These are phyloP conservation scores for Rozella allomycis DNA, from an alignment of 371 early-diverging fungal genomes.

Conservation along the genomic window DNA sequence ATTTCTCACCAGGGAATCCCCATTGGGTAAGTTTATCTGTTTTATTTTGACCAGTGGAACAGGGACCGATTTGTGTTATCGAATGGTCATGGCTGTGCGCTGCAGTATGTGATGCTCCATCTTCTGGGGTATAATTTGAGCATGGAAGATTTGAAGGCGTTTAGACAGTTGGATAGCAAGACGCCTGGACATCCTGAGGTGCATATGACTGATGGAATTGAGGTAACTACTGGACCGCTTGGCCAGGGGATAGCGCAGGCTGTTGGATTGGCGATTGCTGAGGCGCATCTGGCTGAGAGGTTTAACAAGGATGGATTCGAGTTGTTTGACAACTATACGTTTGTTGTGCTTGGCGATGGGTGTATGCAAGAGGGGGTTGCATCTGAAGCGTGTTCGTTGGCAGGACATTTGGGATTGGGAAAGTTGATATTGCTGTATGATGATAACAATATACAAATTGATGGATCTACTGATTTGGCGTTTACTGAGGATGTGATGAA, in stretches of 20 bases:
- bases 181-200: slow-evolving; percentile 91
- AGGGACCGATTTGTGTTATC: slow-evolving; percentile 97
- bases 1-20: slow-evolving; percentile 62
- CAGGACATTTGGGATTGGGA: slow-evolving; percentile 90
- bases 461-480: slow-evolving; percentile 53
- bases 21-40: slow-evolving; percentile 35
- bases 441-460: slow-evolving; percentile 88
- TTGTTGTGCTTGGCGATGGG: slow-evolving; percentile 87
- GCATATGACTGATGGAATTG: slow-evolving; percentile 61
- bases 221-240: slow-evolving; percentile 96
- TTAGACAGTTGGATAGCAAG: slow-evolving; percentile 69
- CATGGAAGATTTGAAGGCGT: slow-evolving; percentile 79
- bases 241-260: slow-evolving; percentile 95
- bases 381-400: slow-evolving; percentile 89
- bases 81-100: slow-evolving; percentile 93
- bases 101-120: slow-evolving; percentile 83
- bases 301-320: slow-evolving; percentile 69
- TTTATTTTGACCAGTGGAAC: slow-evolving; percentile 27
- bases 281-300: slow-evolving; percentile 61
- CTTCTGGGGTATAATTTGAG: slow-evolving; percentile 66
- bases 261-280: slow-evolving; percentile 90
- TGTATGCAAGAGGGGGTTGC: slow-evolving; percentile 98
- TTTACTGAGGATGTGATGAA: slow-evolving; percentile 82
- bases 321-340: slow-evolving; percentile 67
- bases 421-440: slow-evolving; percentile 94